These are phyloP conservation scores for Penicillium sumatraense DNA, from an alignment of 2,329 filamentous ascomycete species.

Conservation along the genomic window DNA sequence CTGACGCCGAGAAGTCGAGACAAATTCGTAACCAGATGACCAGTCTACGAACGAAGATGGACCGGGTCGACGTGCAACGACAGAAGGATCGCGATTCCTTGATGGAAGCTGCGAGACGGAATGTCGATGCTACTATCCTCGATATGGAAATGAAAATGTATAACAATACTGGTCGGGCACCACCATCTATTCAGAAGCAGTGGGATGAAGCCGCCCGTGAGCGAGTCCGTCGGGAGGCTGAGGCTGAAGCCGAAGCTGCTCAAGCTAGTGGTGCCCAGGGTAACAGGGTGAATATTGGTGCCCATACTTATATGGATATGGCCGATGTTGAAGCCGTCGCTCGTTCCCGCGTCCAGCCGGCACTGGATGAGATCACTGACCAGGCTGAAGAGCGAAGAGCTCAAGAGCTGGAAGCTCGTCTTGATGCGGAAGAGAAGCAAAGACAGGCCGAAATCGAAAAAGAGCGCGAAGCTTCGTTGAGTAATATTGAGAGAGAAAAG, in stretches of 20 bases:
- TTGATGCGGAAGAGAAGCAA: conserved; percentile 69
- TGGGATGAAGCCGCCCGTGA: conserved; percentile 78
- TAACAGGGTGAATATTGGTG: conserved; percentile 70
- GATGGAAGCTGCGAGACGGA: conserved; percentile 78
- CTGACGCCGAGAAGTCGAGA: conserved; percentile 71
- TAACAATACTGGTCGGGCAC: conserved; percentile 73
- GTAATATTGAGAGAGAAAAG: conserved; percentile 34
- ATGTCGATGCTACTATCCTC: conserved; percentile 78
- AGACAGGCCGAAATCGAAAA: conserved; percentile 57
- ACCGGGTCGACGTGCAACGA: conserved; percentile 48
- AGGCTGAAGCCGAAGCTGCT: conserved; percentile 67
- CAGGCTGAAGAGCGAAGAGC: conserved; percentile 75
- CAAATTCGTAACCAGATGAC: conserved; percentile 81
- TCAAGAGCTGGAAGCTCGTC: conserved; percentile 64
- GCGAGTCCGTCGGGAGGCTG: conserved; percentile 68
- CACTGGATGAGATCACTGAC: conserved; percentile 81
- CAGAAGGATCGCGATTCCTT: conserved; percentile 75
- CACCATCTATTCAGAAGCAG: conserved; percentile 69
- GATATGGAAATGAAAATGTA: conserved; percentile 83
- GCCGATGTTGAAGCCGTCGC: conserved; percentile 81
- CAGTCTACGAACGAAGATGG: conserved; percentile 70
- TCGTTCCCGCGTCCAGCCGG: conserved; percentile 74
- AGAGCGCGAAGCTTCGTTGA: conserved; percentile 43
- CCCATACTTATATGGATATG: conserved; percentile 78
- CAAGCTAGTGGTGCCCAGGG: conserved; percentile 63